Evolutionary conservation across 2,329 filamentous ascomycete species (phyloP).

Genomic region (Ophiostoma perfectum): DNA sequence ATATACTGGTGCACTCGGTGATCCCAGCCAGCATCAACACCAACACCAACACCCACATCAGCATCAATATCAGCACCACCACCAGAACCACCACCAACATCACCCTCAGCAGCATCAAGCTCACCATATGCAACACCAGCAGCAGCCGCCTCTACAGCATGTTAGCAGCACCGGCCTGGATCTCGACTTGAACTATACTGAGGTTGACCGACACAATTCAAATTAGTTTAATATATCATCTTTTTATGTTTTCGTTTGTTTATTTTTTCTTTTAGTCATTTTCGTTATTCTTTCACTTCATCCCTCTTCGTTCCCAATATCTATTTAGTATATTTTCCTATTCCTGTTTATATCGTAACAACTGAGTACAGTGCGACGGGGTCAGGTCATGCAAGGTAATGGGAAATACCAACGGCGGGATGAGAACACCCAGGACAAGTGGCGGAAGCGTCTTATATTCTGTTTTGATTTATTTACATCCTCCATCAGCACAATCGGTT

Average conservation of each 20-base stretch:
- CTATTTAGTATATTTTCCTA: background rate
- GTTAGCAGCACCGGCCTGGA: background rate
- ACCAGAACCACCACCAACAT: background rate
- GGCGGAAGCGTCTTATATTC: background rate
- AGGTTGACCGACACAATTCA: background rate
- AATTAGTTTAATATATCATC: background rate
- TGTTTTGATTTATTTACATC: background rate
- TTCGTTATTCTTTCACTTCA: background rate
- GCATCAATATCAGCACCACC: background rate
- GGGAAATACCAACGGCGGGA: background rate
- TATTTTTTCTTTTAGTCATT: background rate
- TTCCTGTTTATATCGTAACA: background rate
- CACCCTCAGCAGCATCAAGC: background rate
- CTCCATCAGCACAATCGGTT: background rate
- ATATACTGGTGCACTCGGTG: background rate
- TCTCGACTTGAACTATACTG: background rate
- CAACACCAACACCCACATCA: background rate
- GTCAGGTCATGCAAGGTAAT: constrained; percentile 7
- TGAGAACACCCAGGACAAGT: background rate
- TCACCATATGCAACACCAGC: background rate
- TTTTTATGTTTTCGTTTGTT: background rate
- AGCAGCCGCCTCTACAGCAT: background rate
- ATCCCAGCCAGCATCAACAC: background rate
- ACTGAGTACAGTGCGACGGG: background rate
- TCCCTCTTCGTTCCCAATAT: background rate